Evolutionary conservation across 78 protist species (phyloP).

Genomic region (Speleostelium caveatum): DNA sequence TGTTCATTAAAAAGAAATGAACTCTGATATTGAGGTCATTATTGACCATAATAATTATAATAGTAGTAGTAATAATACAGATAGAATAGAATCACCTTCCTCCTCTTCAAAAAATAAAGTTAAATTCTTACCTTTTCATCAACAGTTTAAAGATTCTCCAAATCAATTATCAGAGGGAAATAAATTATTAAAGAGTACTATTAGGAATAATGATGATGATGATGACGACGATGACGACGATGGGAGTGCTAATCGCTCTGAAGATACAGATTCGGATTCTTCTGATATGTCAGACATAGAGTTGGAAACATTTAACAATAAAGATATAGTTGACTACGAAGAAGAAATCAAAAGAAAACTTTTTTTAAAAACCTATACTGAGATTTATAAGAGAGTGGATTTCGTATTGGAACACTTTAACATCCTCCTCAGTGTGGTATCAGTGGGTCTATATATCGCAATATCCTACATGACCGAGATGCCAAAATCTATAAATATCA

Average conservation of each 20-base stretch:
- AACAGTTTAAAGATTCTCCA: background rate
- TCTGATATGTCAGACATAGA: background rate
- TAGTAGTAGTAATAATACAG: too few relatives aligned
- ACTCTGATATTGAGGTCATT: too few relatives aligned
- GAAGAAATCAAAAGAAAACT: conserved; percentile 23
- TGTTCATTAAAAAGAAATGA: too few relatives aligned
- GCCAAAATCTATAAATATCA: background rate
- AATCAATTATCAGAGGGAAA: background rate
- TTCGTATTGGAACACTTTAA: conserved; percentile 45
- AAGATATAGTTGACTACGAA: conserved; percentile 16
- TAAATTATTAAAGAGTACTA: background rate
- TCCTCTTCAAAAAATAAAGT: too few relatives aligned
- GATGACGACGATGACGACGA: background rate
- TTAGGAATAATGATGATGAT: background rate
- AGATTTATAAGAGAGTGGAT: conserved; percentile 20
- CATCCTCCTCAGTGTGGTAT: conserved; percentile 25
- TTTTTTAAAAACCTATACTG: conserved; percentile 13
- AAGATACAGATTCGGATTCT: conserved; percentile 7
- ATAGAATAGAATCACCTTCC: too few relatives aligned
- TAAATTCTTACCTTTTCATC: background rate
- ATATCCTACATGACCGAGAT: conserved; percentile 18
- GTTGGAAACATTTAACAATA: conserved; percentile 12
- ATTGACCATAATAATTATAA: too few relatives aligned
- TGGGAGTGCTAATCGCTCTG: background rate
- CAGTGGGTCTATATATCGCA: conserved; percentile 57